Percentiles rank a stretch among this genome's conserved stretches.
Conservation (phyloP, 345 rosid species). For the Excoecaria agallocha region DNA sequence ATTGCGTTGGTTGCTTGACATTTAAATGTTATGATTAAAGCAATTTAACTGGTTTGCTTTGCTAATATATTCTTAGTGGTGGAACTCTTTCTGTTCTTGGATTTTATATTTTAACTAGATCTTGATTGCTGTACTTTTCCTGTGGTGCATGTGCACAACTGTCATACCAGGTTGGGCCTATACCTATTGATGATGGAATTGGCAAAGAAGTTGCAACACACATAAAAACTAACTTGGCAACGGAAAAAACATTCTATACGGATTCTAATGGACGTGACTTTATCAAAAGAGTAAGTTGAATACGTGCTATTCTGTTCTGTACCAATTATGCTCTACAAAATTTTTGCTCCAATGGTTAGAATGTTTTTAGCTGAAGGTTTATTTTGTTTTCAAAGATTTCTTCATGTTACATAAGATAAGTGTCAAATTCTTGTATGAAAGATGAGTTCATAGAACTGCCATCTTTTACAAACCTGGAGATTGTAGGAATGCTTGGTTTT, state of each 20-base stretch:
- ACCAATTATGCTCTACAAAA: neutral
- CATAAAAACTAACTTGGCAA: constrained; percentile 53
- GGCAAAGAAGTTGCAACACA: constrained; percentile 77
- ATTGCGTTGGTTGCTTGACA: constrained; percentile 9
- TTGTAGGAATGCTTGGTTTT: neutral
- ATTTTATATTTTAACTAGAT: neutral
- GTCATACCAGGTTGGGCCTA: constrained; percentile 55
- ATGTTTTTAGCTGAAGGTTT: neutral
- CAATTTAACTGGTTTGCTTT: neutral
- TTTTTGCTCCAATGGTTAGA: constrained; percentile 4
- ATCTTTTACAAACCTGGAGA: neutral
- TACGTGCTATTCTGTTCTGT: neutral
- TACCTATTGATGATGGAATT: constrained; percentile 63
- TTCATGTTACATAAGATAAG: constrained; percentile 9
- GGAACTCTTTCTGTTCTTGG: neutral
- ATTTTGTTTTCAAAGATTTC: constrained; percentile 3
- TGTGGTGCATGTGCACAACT: constrained; percentile 13
- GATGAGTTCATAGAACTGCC: neutral
- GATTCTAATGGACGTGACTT: constrained; percentile 88
- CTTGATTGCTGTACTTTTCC: neutral
- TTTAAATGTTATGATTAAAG: neutral
- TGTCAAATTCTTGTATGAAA: neutral
- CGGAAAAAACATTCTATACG: constrained; percentile 65
- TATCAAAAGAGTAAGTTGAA: constrained; percentile 55
- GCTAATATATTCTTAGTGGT: neutral